Conservation (phyloP, 495 filamentous ascomycete species). For the Lasiosphaeria miniovina region DNA sequence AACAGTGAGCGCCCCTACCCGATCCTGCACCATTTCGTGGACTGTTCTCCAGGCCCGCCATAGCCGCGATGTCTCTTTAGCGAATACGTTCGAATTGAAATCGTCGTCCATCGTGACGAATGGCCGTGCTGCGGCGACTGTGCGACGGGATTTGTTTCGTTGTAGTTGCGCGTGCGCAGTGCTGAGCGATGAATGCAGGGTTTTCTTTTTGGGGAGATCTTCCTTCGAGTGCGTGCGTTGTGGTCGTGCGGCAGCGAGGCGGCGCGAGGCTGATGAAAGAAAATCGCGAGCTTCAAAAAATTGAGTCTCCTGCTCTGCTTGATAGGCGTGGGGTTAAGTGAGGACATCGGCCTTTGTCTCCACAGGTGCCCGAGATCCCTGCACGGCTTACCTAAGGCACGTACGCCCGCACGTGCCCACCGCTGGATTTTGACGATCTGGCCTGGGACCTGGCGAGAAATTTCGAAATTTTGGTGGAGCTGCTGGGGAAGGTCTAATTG, state of each 20-base stretch:
- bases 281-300: slow-evolving; percentile 8
- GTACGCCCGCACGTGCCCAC: not conserved
- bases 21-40: slow-evolving; percentile 81
- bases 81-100: slow-evolving; percentile 41
- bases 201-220: not conserved
- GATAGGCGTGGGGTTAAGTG: not conserved
- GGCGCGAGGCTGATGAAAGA: slow-evolving; percentile 5
- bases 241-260: slow-evolving; percentile 1
- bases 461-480: slow-evolving; percentile 8
- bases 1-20: slow-evolving; percentile 49
- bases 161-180: slow-evolving; percentile 1
- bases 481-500: slow-evolving; percentile 1
- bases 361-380: not conserved
- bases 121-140: slow-evolving; percentile 15
- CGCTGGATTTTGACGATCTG: not conserved
- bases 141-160: slow-evolving; percentile 1
- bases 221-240: not conserved
- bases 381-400: slow-evolving; percentile 1
- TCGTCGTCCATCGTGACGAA: slow-evolving; percentile 52
- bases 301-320: not conserved
- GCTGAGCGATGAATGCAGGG: not conserved
- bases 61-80: slow-evolving; percentile 65
- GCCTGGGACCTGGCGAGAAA: not conserved
- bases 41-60: slow-evolving; percentile 88
- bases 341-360: not conserved